Base-by-base conservation (phyloP, 2,329 filamentous ascomycete genomes). In the Fusarium sp. region DNA sequence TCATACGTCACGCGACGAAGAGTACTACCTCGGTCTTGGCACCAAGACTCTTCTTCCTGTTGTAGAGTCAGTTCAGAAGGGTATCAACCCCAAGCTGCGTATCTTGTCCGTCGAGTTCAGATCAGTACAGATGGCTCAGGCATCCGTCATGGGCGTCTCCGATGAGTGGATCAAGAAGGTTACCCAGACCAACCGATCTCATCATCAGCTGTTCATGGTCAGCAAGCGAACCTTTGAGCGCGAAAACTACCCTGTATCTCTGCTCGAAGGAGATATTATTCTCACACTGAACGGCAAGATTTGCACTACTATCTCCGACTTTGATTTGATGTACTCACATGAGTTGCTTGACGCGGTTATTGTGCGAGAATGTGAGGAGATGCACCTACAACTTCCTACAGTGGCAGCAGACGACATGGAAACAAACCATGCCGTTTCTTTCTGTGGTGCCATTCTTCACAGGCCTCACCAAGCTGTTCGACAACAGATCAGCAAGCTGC, bases 121-220 rank as follows among this genome's bases (percentile, higher is more conserved):
- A 66, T 93, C 96, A 16, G 94, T 99, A 35, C 95, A 97, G 79
- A 98, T 99, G 96, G 93, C 93, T 43, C 96, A 99, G 83, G 96
- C 94, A 21, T 93, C 95, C 42, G 94, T 98, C 75, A 98, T 99
- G 95, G 96, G 96, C 15, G 94, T 98, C 2, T 94, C 94, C 0
- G 95, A 98, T 78, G 92, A 97, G 71, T 98, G 96, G 96, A 97
- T 99, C 77, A 88, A 94, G 76, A 93, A 94, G 82, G 96, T 98
- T 5, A 92, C 96, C 60, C 87, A 91, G 74, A 94, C 94, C 71
- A 98, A 99, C 82, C 93, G 94, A 43, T 92, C 96, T 57, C 93
- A 95, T 65, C 96, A 99, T 80, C 96, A 99, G 83, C 89, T 99
- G 42, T 99, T 99, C 86, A 98, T 99, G 93, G 94, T 99, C 35